phyloP scores from a whole-genome alignment of 2,329 filamentous ascomycete genomes.

The Aspergillus sclerotialis region DNA sequence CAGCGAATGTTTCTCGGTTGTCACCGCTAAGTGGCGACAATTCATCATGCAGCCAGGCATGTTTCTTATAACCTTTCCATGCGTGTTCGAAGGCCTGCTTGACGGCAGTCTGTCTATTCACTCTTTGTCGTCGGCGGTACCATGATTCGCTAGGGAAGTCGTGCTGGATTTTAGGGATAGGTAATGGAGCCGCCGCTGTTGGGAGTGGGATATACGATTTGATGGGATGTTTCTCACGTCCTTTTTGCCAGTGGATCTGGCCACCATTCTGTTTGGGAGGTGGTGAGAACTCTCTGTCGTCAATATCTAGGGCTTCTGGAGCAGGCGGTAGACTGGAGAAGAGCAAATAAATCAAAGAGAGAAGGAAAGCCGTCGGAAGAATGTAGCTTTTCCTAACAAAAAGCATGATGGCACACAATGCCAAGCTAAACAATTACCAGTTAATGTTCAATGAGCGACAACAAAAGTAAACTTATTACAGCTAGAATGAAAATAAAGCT shows the following conservation, averaged over 20 bases:
- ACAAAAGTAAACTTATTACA: too few relatives aligned
- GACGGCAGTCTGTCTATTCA: constrained; percentile 59
- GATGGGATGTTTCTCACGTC: constrained; percentile 70
- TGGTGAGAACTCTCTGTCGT: constrained; percentile 7
- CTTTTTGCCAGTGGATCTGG: constrained; percentile 60
- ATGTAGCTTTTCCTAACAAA: constrained; percentile 18
- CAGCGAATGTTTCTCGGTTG: constrained; percentile 77
- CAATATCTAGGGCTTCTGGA: constrained; percentile 8
- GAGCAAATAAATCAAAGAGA: constrained; percentile 16
- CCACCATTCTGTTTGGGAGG: constrained; percentile 6
- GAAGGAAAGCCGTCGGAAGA: constrained; percentile 18
- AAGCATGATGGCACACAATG: constrained; percentile 14
- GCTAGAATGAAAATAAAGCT: constrained; percentile 2
- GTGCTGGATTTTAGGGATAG: constrained; percentile 72
- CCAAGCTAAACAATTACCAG: background rate
- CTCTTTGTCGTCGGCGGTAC: constrained; percentile 53
- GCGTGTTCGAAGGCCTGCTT: constrained; percentile 68
- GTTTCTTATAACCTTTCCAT: constrained; percentile 74
- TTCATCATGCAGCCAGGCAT: constrained; percentile 84
- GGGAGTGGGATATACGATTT: constrained; percentile 65
- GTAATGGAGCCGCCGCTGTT: constrained; percentile 57
- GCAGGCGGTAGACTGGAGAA: constrained; percentile 17
- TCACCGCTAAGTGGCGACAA: constrained; percentile 63
- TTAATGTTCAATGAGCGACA: background rate
- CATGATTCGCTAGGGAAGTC: constrained; percentile 59